Base-by-base conservation (phyloP, 2,329 filamentous ascomycete species). In the Paecilomyces sp. region DNA sequence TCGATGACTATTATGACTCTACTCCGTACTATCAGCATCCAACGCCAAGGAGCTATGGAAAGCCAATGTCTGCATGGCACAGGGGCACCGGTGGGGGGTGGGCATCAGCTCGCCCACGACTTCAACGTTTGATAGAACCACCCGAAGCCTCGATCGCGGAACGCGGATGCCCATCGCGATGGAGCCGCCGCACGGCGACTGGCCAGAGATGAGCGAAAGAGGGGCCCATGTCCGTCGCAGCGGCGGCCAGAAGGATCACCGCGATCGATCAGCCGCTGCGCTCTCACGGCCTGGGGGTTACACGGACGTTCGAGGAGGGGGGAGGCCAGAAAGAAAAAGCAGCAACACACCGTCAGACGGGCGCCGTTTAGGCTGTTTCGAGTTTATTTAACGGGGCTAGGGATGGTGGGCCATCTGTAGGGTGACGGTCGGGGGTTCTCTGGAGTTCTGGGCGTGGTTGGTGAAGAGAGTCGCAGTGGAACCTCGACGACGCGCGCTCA, bases 351-450 rank as follows among this genome's bases (percentile, higher is more conserved):
- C 59, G 62, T 58, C 62, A 58, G 64, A 64, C 65, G 62, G 65
- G 62, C 63, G 63, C 71, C 68, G 70, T 75, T 47, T 75, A 73
- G 73, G 64, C 62, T 72, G 73, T 75, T 75, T 75, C 73, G 70
- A 70, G 70, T 74, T 74, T 69, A 74, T 73, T 72, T 68, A 63
- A 62, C 68, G 64, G 64, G 62, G 60, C 64, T 60, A 59, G 56
- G 58, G 47, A 55, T 36, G 57, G 61, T 59, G 61, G 59, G 61
- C 62, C 62, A 54, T 3, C 25, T 28, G 63, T 62, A 56, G 55
- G 55, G 55, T 56, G 55, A 56, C 55, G 41, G 55, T 33, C 25
- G 55, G 24, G 33, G 41, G 41, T n/a, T 31, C 30, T 31, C 55
- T 56, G 55, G 41, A 47, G 55, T 53, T 53, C 51, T 28, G 24